Conservation (phyloP, 1,284 basidiomycete species). For the Cystobasidium sp. region DNA sequence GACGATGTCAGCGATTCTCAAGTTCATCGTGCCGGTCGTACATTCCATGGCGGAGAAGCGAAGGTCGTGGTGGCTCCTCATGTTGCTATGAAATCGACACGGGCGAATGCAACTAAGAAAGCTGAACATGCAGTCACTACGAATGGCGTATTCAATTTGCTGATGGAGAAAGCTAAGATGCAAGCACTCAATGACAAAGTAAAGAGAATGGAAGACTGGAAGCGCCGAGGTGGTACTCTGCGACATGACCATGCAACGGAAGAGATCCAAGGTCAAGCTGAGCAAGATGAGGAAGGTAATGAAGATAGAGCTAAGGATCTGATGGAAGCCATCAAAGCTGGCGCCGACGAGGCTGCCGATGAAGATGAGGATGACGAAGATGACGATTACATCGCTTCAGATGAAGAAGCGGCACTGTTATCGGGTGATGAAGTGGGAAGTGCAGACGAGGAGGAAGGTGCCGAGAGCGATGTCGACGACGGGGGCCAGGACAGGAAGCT, state of each 20-base stretch:
- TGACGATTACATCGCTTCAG: constrained; percentile 37
- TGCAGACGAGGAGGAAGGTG: constrained; percentile 18
- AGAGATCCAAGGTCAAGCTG: neutral
- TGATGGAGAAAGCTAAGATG: constrained; percentile 30
- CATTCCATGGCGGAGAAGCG: constrained; percentile 17
- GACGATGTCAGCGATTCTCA: constrained; percentile 34
- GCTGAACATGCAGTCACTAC: constrained; percentile 1
- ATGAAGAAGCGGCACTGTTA: constrained; percentile 12
- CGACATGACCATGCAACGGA: constrained; percentile 10
- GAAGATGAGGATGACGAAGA: constrained; percentile 36
- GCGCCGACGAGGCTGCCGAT: constrained; percentile 1
- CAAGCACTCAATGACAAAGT: constrained; percentile 22
- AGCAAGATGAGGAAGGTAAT: constrained; percentile 6
- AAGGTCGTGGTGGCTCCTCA: constrained; percentile 29
- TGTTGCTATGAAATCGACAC: constrained; percentile 3
- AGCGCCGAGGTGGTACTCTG: constrained; percentile 30
- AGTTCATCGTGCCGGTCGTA: constrained; percentile 33
- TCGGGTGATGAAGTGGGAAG: constrained; percentile 32
- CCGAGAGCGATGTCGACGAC: neutral
- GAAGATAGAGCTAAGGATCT: constrained; percentile 26
- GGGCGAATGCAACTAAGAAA: constrained; percentile 1
- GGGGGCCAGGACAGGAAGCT: neutral
- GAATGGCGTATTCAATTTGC: constrained; percentile 2
- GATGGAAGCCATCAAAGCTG: constrained; percentile 28
- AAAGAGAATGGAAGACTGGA: constrained; percentile 31